Conservation (phyloP, 2,329 filamentous ascomycete species). For the Chrysoporthe austroafricana region DNA sequence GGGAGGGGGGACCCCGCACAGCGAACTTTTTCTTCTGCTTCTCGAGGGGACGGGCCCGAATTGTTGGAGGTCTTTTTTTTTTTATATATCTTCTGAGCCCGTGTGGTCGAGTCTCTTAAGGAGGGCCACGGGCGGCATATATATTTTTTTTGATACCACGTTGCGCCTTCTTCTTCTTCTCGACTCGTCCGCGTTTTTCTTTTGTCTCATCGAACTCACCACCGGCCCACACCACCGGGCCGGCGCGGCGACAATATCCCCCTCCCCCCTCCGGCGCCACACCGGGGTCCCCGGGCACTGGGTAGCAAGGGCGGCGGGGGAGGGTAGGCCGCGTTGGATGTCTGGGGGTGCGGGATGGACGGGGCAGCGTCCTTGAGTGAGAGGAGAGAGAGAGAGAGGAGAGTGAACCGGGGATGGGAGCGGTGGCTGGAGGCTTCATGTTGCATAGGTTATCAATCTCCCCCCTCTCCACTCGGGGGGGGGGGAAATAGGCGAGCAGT, state of each 20-base stretch:
- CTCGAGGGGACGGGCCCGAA: conserved; percentile 15
- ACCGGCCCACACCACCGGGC: conserved; percentile 12
- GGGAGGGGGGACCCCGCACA: not conserved
- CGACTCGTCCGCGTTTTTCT: conserved; percentile 7
- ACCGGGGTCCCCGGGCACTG: not conserved
- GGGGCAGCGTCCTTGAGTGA: not conserved
- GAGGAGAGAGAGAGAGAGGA: conserved; percentile 1
- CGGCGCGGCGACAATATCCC: conserved; percentile 13
- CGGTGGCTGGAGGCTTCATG: conserved; percentile 20
- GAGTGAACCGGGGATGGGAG: not conserved
- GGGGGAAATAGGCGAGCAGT: not conserved
- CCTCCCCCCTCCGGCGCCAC: not conserved
- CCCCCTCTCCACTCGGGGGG: conserved; percentile 7
- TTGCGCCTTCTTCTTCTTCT: conserved; percentile 18
- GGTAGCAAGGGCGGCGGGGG: not conserved
- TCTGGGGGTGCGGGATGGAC: not conserved
- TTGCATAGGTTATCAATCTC: conserved; percentile 18
- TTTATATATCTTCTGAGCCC: no score
- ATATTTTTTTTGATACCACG: conserved; percentile 28
- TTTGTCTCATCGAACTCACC: conserved; percentile 21
- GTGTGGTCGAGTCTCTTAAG: conserved; percentile 2
- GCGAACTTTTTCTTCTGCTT: conserved; percentile 15
- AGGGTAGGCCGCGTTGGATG: not conserved
- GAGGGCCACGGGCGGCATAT: conserved; percentile 12
- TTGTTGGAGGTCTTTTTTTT: not conserved